These are phyloP conservation scores for Haematococcus lacustris DNA, from an alignment of 139 green algal genomes.

Conservation along the genomic window DNA sequence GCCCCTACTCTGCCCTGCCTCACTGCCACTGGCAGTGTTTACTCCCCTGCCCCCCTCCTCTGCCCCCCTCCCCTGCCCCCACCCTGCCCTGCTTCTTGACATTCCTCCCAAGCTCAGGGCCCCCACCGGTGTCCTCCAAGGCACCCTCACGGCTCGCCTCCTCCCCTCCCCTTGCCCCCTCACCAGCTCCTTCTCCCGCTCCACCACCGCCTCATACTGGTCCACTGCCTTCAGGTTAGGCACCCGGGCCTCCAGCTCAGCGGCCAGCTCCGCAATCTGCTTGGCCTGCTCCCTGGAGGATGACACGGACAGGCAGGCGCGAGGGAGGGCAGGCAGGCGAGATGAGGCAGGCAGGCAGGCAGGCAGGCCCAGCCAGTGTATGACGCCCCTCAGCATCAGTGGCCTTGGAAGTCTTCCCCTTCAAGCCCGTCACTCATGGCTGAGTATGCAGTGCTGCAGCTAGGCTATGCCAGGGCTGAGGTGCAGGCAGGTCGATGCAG, in stretches of 20 bases:
- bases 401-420: background rate
- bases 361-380: background rate
- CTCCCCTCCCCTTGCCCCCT: background rate
- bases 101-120: background rate
- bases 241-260: constrained; percentile 34
- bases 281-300: background rate
- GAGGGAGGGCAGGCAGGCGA: background rate
- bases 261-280: background rate
- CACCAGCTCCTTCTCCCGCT: constrained; percentile 60
- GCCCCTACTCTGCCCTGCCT: too few species aligned
- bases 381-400: background rate
- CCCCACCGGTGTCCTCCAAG: background rate
- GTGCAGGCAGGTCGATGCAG: too few species aligned
- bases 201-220: constrained; percentile 82
- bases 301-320: background rate
- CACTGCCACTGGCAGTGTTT: too few species aligned
- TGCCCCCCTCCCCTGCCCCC: too few species aligned
- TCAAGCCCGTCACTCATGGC: background rate
- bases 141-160: background rate
- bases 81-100: too few species aligned
- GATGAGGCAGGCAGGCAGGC: background rate
- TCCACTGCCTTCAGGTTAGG: constrained; percentile 85
- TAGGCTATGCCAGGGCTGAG: too few species aligned
- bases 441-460: too few species aligned
- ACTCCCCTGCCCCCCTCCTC: too few species aligned